A percentile compares a stretch with the other conserved stretches of the same genome.
Conservation (phyloP, 176 grass and related monocot species). For the Cenchrus americanus region DNA sequence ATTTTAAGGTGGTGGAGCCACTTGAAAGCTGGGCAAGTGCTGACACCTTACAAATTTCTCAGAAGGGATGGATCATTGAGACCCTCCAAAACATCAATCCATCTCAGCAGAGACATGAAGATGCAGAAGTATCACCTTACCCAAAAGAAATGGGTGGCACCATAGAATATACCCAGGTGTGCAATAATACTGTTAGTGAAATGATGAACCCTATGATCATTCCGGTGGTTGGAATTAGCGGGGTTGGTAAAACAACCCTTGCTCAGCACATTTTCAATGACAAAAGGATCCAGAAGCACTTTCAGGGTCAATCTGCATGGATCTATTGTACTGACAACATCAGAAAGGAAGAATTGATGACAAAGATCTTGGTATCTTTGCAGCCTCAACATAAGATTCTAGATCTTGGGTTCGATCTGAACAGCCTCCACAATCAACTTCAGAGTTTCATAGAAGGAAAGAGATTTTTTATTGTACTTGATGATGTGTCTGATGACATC, state of each 20-base stretch:
- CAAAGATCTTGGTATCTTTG: slow-evolving; percentile 14
- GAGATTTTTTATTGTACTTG: slow-evolving; percentile 42
- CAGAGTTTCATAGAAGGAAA: slow-evolving; percentile 25
- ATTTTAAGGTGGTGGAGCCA: neutral
- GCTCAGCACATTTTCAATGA: neutral
- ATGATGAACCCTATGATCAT: slow-evolving; percentile 25
- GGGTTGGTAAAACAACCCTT: slow-evolving; percentile 35
- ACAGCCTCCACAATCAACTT: neutral
- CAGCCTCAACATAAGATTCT: slow-evolving; percentile 14
- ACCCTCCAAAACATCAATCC: neutral
- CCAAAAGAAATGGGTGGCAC: neutral
- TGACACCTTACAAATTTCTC: slow-evolving; percentile 19
- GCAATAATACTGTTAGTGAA: neutral
- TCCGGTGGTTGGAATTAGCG: slow-evolving; percentile 34
- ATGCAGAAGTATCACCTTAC: neutral
- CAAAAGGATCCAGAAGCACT: slow-evolving; percentile 14
- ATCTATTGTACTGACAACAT: slow-evolving; percentile 22
- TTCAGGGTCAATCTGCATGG: neutral
- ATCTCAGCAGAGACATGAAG: slow-evolving; percentile 4
- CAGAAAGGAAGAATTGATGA: slow-evolving; percentile 8
- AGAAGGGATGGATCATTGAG: slow-evolving; percentile 34
- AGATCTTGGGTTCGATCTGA: neutral
- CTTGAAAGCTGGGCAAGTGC: slow-evolving; percentile 3
- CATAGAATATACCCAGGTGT: neutral
- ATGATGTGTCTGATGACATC: slow-evolving; percentile 30